Evolutionary conservation across 768 basidiomycete genomes (phyloP).

Genomic region (Podaxis pistillaris): DNA sequence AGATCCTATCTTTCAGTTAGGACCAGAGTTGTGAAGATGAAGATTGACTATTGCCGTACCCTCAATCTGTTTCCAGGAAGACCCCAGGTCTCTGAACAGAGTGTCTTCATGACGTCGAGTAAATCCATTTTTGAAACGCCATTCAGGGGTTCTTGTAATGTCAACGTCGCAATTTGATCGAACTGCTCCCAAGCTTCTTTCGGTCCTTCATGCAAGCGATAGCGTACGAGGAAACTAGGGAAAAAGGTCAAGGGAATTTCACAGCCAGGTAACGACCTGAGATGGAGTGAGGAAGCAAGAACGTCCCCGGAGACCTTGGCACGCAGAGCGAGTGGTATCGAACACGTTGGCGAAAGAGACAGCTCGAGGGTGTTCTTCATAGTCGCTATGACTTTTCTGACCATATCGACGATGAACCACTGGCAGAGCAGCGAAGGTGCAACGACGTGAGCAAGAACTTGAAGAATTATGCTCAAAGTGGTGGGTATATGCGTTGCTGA

Average conservation of each 20-base stretch:
- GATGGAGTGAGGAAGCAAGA: background rate
- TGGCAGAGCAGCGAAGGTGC: constrained; percentile 41
- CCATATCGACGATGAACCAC: constrained; percentile 50
- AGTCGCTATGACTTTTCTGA: constrained; percentile 30
- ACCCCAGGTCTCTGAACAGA: constrained; percentile 12
- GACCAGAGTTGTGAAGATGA: no score
- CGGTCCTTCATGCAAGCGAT: constrained; percentile 12
- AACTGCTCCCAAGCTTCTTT: constrained; percentile 10
- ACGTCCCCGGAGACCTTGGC: background rate
- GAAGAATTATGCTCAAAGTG: constrained; percentile 45
- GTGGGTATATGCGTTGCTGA: constrained; percentile 39
- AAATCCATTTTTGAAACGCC: constrained; percentile 6
- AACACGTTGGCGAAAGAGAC: constrained; percentile 31
- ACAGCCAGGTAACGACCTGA: background rate
- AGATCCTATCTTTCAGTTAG: constrained; percentile 1
- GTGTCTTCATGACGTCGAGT: background rate
- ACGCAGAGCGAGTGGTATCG: background rate
- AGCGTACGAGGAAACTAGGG: constrained; percentile 7
- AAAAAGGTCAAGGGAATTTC: background rate
- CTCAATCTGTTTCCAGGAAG: background rate
- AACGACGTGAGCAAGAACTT: constrained; percentile 41
- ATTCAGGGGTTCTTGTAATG: constrained; percentile 3
- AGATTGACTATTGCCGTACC: background rate
- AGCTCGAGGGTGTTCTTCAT: constrained; percentile 34
- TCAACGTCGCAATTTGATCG: background rate